phyloP scores from a whole-genome alignment of 129 eudicot genomes.

The Chrysanthemum makinoi region DNA sequence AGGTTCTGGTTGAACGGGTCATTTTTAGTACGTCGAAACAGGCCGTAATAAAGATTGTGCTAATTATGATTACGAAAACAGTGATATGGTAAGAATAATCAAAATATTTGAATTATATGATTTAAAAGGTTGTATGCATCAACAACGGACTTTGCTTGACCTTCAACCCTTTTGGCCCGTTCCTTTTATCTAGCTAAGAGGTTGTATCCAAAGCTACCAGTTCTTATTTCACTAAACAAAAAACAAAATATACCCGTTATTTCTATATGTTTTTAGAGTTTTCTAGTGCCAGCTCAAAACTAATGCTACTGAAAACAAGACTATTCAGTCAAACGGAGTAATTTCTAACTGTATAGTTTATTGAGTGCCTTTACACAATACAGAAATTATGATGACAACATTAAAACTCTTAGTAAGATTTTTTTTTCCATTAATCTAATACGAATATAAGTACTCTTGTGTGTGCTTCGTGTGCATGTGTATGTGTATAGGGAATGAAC shows the following conservation, averaged over 20 bases:
- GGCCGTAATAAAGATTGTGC: no score
- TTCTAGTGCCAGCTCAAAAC: not conserved
- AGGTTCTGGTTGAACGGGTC: not conserved
- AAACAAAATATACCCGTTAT: not conserved
- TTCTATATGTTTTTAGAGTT: not conserved
- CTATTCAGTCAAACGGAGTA: not conserved
- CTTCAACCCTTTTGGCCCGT: not conserved
- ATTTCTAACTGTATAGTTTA: no score
- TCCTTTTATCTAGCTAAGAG: not conserved
- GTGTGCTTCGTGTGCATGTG: no score
- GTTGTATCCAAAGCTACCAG: not conserved
- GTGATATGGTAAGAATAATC: not conserved
- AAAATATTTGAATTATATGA: not conserved
- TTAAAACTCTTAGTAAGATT: no score
- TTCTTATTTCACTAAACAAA: not conserved
- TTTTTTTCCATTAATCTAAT: no score
- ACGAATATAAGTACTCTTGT: no score
- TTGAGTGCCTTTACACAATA: not conserved
- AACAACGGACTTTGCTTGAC: no score
- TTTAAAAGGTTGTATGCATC: not conserved
- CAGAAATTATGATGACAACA: no score
- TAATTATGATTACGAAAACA: not conserved
- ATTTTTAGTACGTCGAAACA: no score
- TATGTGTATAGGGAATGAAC: slow-evolving; percentile 10
- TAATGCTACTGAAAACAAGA: not conserved